Conservation (phyloP, 257 asterid genomes). For the Voacanga thouarsii region DNA sequence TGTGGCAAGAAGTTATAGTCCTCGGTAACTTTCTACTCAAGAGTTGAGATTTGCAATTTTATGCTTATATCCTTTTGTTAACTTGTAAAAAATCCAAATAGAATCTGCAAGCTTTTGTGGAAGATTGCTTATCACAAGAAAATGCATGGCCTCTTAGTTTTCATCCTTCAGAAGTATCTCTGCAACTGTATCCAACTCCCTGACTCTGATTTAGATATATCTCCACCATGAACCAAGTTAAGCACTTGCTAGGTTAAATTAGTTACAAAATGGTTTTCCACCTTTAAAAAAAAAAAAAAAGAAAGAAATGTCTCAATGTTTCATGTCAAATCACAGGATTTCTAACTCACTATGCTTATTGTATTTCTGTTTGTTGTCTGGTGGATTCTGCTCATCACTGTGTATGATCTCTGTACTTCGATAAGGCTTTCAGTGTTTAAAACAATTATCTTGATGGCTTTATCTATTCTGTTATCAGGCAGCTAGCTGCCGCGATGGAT, state of each 20-base stretch:
- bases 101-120: not conserved
- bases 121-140: not conserved
- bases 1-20: conserved; percentile 87
- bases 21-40: conserved; percentile 52
- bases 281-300: no score
- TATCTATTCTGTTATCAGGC: conserved; percentile 51
- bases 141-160: not conserved
- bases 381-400: not conserved
- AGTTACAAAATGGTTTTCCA: not conserved
- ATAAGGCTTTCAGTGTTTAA: not conserved
- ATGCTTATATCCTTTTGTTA: not conserved
- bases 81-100: not conserved
- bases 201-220: not conserved
- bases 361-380: not conserved
- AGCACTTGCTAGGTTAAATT: not conserved
- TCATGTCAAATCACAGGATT: not conserved
- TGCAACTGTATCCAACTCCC: not conserved
- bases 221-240: not conserved
- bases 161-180: not conserved
- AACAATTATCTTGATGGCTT: conserved; percentile 15
- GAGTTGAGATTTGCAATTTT: conserved; percentile 12
- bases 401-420: not conserved
- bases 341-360: not conserved
- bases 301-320: not conserved
- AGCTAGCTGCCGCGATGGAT: conserved; percentile 68